These are phyloP conservation scores for Mangifera indica DNA, from an alignment of 345 rosid species.

Conservation along the genomic window DNA sequence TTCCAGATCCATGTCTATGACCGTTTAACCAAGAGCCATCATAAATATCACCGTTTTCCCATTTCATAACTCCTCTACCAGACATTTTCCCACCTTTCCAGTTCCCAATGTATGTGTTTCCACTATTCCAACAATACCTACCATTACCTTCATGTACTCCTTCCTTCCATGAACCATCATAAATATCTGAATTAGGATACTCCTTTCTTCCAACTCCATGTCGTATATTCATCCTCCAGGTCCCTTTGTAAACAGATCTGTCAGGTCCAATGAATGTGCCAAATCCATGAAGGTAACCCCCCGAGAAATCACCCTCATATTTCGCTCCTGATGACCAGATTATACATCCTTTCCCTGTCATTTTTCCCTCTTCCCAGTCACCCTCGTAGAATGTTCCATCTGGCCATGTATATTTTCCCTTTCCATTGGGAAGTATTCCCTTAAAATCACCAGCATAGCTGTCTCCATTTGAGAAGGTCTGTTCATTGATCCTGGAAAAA, in stretches of 20 bases:
- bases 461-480: constrained; percentile 66
- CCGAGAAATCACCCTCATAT: constrained; percentile 84
- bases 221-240: constrained; percentile 81
- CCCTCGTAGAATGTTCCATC: constrained; percentile 77
- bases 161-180: constrained; percentile 91
- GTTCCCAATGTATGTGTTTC: constrained; percentile 71
- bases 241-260: constrained; percentile 63
- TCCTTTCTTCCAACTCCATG: constrained; percentile 84
- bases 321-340: constrained; percentile 71
- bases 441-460: constrained; percentile 56
- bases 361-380: constrained; percentile 82
- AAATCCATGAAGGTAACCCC: constrained; percentile 81
- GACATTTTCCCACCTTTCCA: constrained; percentile 83
- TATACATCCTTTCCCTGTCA: constrained; percentile 75
- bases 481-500: constrained; percentile 42
- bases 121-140: constrained; percentile 72
- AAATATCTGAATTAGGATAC: constrained; percentile 62
- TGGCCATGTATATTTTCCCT: constrained; percentile 73
- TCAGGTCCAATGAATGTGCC: constrained; percentile 61
- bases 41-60: constrained; percentile 77
- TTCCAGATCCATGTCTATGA: constrained; percentile 71
- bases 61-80: constrained; percentile 89
- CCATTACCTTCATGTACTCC: constrained; percentile 86
- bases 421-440: constrained; percentile 69
- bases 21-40: constrained; percentile 88